A percentile compares a stretch with the other conserved stretches of the same genome.
These are phyloP conservation scores for Citropsis articulata DNA, from an alignment of 345 rosid species.

Conservation along the genomic window DNA sequence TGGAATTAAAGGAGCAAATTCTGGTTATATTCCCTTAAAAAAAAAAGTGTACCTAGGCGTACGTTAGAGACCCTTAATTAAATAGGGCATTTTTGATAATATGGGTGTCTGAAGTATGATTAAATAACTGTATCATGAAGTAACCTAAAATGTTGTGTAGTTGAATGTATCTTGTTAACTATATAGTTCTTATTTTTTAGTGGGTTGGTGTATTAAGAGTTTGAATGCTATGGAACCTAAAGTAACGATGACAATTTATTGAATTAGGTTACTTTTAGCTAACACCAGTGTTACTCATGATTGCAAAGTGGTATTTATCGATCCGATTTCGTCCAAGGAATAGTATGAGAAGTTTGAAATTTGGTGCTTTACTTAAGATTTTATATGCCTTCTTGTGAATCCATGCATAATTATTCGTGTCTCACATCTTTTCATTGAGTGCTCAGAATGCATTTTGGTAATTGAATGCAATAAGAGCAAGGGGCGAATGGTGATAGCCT, in stretches of 20 bases:
- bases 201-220: neutral
- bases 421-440: no score
- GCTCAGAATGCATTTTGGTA: no score
- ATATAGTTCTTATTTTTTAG: neutral
- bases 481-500: no score
- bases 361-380: no score
- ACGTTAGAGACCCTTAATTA: neutral
- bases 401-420: no score
- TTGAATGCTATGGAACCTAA: neutral
- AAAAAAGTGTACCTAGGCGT: no score
- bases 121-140: neutral
- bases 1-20: no score
- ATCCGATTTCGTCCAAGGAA: no score
- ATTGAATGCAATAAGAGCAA: no score
- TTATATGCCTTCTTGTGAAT: no score
- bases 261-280: neutral
- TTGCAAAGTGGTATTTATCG: no score
- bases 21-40: neutral
- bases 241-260: neutral
- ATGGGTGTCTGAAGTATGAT: neutral
- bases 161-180: neutral
- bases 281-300: neutral
- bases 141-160: neutral
- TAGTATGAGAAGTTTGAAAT: no score
- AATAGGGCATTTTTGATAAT: neutral